A percentile compares a stretch with the other conserved stretches of the same genome.
These are phyloP conservation scores for Coemansia sp. DNA, from an alignment of 192 early-diverging fungal species.

Conservation along the genomic window DNA sequence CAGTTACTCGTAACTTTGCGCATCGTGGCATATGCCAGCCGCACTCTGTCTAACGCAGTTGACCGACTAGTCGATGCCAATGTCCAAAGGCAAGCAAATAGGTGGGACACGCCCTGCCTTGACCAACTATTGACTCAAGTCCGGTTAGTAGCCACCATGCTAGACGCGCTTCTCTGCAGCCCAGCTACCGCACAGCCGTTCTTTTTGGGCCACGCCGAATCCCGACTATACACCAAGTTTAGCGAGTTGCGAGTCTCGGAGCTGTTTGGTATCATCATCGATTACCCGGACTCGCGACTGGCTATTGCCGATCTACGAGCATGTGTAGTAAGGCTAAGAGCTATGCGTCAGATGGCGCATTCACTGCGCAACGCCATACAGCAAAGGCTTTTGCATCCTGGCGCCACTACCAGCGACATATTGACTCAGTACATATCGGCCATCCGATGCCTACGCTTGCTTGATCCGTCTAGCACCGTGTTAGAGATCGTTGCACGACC, in stretches of 20 bases:
- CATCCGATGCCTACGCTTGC: constrained; percentile 68
- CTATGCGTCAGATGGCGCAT: constrained; percentile 29
- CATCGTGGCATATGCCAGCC: constrained; percentile 1
- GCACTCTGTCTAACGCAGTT: constrained; percentile 4
- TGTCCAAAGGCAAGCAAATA: constrained; percentile 12
- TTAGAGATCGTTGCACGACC: constrained; percentile 65
- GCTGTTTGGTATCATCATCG: constrained; percentile 76
- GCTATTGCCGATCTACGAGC: constrained; percentile 68
- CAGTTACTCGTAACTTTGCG: constrained; percentile 12
- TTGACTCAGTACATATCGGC: constrained; percentile 72
- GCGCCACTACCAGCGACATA: constrained; percentile 72
- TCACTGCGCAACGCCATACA: constrained; percentile 44
- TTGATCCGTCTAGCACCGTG: constrained; percentile 71
- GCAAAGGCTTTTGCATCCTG: constrained; percentile 70
- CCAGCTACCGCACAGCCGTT: not conserved
- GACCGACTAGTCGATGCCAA: constrained; percentile 7
- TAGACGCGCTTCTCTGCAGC: constrained; percentile 21
- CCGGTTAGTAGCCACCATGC: not conserved
- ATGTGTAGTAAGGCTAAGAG: constrained; percentile 29
- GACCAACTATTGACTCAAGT: not conserved
- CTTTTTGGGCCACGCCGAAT: constrained; percentile 6
- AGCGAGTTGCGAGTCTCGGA: constrained; percentile 57
- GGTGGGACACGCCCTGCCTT: constrained; percentile 30
- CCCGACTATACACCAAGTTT: constrained; percentile 19
- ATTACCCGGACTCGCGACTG: constrained; percentile 66